Conservation (phyloP, 306 rosid genomes). For the Benincasa hispida region DNA sequence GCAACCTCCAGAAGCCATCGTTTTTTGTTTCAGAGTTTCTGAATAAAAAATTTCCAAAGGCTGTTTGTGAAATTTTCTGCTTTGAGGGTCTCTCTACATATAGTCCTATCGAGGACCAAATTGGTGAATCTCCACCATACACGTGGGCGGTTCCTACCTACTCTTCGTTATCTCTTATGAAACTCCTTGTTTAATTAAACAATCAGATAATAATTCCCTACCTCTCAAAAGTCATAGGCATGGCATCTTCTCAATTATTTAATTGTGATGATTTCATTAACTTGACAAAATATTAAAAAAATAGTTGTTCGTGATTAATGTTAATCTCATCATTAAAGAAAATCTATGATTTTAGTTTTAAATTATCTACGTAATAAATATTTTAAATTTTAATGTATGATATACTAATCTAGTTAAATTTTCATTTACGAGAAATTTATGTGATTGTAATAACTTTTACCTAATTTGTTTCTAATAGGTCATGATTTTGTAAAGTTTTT, state of each 20-base stretch:
- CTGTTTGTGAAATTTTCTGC: not conserved
- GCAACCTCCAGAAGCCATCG: slow-evolving; percentile 8
- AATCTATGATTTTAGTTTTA: too few species aligned
- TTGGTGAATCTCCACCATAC: slow-evolving; percentile 18
- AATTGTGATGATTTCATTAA: not conserved
- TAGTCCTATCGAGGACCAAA: not conserved
- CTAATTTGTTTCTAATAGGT: too few species aligned
- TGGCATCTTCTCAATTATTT: not conserved
- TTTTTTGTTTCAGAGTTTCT: not conserved
- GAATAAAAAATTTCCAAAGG: not conserved
- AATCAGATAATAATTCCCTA: not conserved
- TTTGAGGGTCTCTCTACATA: slow-evolving; percentile 9
- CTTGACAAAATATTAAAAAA: too few species aligned
- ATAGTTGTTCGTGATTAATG: too few species aligned
- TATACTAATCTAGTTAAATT: too few species aligned
- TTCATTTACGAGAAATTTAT: too few species aligned
- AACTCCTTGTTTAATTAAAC: not conserved
- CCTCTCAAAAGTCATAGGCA: not conserved
- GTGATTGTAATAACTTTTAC: too few species aligned
- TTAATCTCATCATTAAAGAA: too few species aligned
- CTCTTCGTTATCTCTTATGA: not conserved
- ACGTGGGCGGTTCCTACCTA: slow-evolving; percentile 17
- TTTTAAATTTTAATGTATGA: too few species aligned
- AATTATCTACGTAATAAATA: too few species aligned
- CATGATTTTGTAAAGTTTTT: too few species aligned